A percentile compares a stretch with the other conserved stretches of the same genome.
Conservation (phyloP, 768 basidiomycete species). For the Lactarius hatsudake region DNA sequence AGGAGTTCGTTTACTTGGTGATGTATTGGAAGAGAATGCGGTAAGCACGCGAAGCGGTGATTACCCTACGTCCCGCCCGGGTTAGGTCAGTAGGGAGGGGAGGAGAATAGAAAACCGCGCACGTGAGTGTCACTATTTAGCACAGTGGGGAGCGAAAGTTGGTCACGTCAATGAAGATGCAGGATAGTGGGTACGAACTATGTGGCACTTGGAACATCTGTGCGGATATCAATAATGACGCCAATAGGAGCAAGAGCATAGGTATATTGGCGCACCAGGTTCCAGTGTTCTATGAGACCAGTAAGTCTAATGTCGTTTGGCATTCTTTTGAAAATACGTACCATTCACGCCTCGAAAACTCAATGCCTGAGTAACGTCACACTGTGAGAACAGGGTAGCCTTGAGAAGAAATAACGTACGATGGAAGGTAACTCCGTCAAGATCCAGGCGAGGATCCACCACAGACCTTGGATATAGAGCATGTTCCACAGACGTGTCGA, state of each 20-base stretch:
- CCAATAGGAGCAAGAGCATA: neutral
- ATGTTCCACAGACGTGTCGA: slow-evolving; percentile 17
- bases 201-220: slow-evolving; percentile 24
- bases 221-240: neutral
- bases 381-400: neutral
- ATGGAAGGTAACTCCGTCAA: slow-evolving; percentile 12
- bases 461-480: slow-evolving; percentile 18
- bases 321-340: neutral
- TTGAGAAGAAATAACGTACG: neutral
- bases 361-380: slow-evolving; percentile 1
- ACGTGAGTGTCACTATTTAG: slow-evolving; percentile 18
- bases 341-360: slow-evolving; percentile 11
- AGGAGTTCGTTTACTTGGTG: neutral
- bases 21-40: slow-evolving; percentile 23
- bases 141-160: neutral
- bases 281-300: slow-evolving; percentile 11
- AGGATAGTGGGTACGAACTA: slow-evolving; percentile 18
- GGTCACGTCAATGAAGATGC: slow-evolving; percentile 8
- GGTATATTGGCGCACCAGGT: slow-evolving; percentile 12
- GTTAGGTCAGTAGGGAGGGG: neutral
- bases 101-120: neutral
- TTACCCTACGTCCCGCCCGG: slow-evolving; percentile 6
- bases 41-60: slow-evolving; percentile 14
- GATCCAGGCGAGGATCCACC: slow-evolving; percentile 15
- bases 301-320: neutral